Evolutionary conservation across 805 yeast genomes (phyloP).

Genomic region (Nakazawaea anatomiae): DNA sequence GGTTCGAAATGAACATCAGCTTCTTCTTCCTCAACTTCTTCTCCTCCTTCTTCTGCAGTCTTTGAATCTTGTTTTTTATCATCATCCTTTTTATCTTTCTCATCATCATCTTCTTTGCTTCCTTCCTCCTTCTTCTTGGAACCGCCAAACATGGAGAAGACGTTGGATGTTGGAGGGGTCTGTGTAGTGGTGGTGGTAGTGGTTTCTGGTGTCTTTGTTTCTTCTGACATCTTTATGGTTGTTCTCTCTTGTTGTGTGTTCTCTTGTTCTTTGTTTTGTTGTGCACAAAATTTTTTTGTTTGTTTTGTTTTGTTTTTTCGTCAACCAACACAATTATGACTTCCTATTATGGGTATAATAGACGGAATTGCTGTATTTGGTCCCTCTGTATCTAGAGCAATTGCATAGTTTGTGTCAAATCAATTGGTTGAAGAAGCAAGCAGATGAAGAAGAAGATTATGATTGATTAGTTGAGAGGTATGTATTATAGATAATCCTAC

Average conservation of each 20-base stretch:
- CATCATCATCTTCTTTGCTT: slow-evolving; percentile 28
- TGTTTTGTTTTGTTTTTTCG: too few relatives aligned
- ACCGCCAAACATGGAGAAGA: slow-evolving; percentile 95
- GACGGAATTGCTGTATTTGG: too few relatives aligned
- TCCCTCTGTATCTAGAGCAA: too few relatives aligned
- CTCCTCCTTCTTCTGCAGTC: slow-evolving; percentile 52
- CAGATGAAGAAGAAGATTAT: too few relatives aligned
- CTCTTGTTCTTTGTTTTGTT: neutral
- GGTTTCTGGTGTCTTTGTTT: slow-evolving; percentile 20
- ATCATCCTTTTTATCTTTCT: slow-evolving; percentile 30
- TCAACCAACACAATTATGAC: too few relatives aligned
- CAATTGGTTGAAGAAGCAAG: too few relatives aligned
- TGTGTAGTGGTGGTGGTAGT: slow-evolving; percentile 30
- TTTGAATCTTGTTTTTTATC: slow-evolving; percentile 25
- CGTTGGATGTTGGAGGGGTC: slow-evolving; percentile 69
- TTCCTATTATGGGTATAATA: too few relatives aligned
- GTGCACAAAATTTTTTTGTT: neutral
- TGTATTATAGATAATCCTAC: too few relatives aligned
- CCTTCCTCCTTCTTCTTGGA: slow-evolving; percentile 61
- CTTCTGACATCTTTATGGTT: slow-evolving; percentile 12
- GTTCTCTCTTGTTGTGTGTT: neutral
- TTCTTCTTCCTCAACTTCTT: slow-evolving; percentile 60
- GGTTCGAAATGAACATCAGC: slow-evolving; percentile 95
- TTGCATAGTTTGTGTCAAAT: too few relatives aligned
- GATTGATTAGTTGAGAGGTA: too few relatives aligned